Evolutionary conservation across 2,329 filamentous ascomycete genomes (phyloP).

Genomic region (Fusarium foetens): DNA sequence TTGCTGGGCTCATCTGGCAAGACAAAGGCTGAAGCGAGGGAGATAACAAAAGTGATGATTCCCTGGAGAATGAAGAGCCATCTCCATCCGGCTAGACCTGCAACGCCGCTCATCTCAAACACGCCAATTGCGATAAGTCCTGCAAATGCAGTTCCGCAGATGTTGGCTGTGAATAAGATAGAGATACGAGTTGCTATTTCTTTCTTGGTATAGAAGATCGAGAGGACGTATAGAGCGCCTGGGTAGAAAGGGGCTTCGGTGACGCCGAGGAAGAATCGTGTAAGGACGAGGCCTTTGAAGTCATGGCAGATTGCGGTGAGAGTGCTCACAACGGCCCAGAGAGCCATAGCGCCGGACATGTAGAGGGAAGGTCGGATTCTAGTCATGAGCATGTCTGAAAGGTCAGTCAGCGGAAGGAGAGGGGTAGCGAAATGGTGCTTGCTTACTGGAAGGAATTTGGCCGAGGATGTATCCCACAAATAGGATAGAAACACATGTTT

Average conservation of each 20-base stretch:
- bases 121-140: conserved; percentile 57
- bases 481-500: conserved; percentile 49
- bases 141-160: conserved; percentile 51
- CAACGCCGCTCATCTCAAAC: conserved; percentile 44
- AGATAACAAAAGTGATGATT: conserved; percentile 40
- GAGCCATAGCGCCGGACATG: conserved; percentile 51
- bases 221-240: conserved; percentile 54
- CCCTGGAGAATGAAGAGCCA: conserved; percentile 50
- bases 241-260: conserved; percentile 55
- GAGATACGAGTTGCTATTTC: conserved; percentile 55
- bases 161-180: conserved; percentile 56
- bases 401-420: conserved; percentile 43
- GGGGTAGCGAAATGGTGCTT: accelerated
- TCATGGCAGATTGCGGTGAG: conserved; percentile 53
- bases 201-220: conserved; percentile 64
- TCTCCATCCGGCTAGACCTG: conserved; percentile 44
- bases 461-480: conserved; percentile 50
- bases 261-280: conserved; percentile 54
- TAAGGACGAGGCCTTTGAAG: conserved; percentile 55
- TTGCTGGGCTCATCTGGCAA: conserved; percentile 52
- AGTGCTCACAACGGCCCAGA: conserved; percentile 56
- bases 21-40: conserved; percentile 46
- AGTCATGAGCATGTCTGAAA: conserved; percentile 53
- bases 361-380: conserved; percentile 56
- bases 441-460: conserved; percentile 49